Evolutionary conservation across 208 protist genomes (phyloP).

Genomic region (Acanthamoeba royreba): DNA sequence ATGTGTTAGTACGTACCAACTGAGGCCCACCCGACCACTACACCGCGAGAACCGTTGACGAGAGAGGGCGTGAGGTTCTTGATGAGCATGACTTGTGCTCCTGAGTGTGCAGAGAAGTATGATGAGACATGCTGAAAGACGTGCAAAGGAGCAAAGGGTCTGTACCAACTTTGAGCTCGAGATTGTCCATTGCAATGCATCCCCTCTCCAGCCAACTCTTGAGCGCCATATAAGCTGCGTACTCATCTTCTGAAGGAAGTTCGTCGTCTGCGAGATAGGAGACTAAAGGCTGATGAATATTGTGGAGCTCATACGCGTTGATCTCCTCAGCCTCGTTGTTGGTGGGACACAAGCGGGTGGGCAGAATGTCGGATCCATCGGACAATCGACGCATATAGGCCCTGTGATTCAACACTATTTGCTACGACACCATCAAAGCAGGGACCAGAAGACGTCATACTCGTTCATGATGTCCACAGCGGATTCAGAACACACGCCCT

Average conservation of each 20-base stretch:
- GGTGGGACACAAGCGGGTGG: not conserved
- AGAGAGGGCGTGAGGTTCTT: slow-evolving; percentile 64
- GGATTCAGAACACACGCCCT: not conserved
- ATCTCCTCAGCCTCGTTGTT: slow-evolving; percentile 15
- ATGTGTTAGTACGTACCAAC: not conserved
- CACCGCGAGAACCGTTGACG: slow-evolving; percentile 68
- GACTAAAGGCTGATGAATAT: not conserved
- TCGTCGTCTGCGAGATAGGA: not conserved
- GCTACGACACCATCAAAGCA: no score
- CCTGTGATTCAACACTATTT: no score
- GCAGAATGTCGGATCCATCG: not conserved
- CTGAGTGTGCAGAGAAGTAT: not conserved
- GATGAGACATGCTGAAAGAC: no score
- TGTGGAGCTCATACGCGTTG: not conserved
- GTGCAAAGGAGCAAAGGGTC: no score
- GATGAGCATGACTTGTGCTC: slow-evolving; percentile 75
- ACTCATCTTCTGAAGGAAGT: not conserved
- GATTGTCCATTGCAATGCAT: not conserved
- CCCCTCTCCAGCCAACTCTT: not conserved
- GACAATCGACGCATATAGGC: not conserved
- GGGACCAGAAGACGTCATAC: not conserved
- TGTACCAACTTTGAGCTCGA: slow-evolving; percentile 57
- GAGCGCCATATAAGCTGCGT: not conserved
- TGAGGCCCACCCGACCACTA: slow-evolving; percentile 35
- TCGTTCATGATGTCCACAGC: not conserved